A percentile compares a stretch with the other conserved stretches of the same genome.
phyloP scores from a whole-genome alignment of 768 basidiomycete genomes.

The Pleurotus salmoneostramineus region DNA sequence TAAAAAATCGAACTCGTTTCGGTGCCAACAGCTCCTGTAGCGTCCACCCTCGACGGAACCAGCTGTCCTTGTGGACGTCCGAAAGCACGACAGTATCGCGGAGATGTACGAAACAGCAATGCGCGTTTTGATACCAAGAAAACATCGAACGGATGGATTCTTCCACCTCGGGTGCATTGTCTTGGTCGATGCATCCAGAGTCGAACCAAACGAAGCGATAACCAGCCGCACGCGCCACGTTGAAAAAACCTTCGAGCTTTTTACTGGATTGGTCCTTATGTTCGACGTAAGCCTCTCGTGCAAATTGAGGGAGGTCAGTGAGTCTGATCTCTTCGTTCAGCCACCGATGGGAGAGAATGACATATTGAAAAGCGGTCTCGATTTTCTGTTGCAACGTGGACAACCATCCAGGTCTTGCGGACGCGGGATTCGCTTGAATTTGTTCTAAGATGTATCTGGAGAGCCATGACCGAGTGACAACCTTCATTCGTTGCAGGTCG shows the following conservation, averaged over 20 bases:
- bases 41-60: neutral
- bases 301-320: neutral
- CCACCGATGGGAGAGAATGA: neutral
- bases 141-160: constrained; percentile 1
- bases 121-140: neutral
- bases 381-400: no score
- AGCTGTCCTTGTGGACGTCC: neutral
- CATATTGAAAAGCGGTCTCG: neutral
- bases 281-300: neutral
- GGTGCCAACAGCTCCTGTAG: neutral
- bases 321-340: neutral
- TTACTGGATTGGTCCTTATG: neutral
- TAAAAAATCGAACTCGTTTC: neutral
- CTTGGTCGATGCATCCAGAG: neutral
- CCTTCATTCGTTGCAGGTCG: no score
- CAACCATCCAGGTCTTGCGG: no score
- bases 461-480: no score
- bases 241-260: neutral
- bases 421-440: no score
- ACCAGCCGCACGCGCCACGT: neutral
- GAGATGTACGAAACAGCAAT: neutral
- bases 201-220: neutral
- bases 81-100: neutral
- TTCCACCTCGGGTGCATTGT: neutral
- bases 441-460: no score